Evolutionary conservation across 2,329 filamentous ascomycete genomes (phyloP).

Genomic region (Alternaria gaisen): DNA sequence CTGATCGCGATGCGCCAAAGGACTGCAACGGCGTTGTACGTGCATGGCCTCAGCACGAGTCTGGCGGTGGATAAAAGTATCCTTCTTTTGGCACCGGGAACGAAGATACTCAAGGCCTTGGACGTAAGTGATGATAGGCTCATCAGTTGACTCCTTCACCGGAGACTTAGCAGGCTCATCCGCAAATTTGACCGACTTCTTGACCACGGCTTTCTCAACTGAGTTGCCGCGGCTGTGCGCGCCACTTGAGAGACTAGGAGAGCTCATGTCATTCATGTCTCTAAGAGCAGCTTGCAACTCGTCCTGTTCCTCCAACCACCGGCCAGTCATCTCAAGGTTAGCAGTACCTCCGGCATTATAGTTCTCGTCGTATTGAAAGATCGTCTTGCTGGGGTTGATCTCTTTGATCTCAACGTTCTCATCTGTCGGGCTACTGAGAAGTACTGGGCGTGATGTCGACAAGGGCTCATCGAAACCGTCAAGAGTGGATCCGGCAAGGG

Average conservation of each 20-base stretch:
- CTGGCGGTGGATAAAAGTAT: conserved; percentile 85
- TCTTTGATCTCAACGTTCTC: conserved; percentile 61
- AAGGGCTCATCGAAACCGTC: conserved; percentile 45
- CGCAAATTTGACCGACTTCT: conserved; percentile 82
- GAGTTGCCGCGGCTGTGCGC: conserved; percentile 48
- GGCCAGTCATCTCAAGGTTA: conserved; percentile 84
- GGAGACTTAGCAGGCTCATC: conserved; percentile 39
- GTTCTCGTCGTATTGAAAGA: conserved; percentile 75
- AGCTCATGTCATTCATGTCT: conserved; percentile 58
- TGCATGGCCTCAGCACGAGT: conserved; percentile 90
- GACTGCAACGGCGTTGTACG: conserved; percentile 78
- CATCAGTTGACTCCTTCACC: conserved; percentile 37
- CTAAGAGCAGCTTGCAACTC: conserved; percentile 75
- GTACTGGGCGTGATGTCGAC: conserved; percentile 42
- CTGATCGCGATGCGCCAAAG: conserved; percentile 77
- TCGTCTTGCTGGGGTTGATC: conserved; percentile 70
- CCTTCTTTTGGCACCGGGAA: conserved; percentile 70
- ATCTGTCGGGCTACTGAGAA: conserved; percentile 39
- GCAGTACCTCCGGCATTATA: conserved; percentile 77
- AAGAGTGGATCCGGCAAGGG: conserved; percentile 46
- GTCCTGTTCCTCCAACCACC: conserved; percentile 86
- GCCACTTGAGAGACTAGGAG: conserved; percentile 51
- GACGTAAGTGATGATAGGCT: conserved; percentile 80
- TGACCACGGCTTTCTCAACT: conserved; percentile 56
- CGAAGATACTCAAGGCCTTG: conserved; percentile 82